Conservation (phyloP, 2,329 filamentous ascomycete genomes). For the Scytalidium sp. region DNA sequence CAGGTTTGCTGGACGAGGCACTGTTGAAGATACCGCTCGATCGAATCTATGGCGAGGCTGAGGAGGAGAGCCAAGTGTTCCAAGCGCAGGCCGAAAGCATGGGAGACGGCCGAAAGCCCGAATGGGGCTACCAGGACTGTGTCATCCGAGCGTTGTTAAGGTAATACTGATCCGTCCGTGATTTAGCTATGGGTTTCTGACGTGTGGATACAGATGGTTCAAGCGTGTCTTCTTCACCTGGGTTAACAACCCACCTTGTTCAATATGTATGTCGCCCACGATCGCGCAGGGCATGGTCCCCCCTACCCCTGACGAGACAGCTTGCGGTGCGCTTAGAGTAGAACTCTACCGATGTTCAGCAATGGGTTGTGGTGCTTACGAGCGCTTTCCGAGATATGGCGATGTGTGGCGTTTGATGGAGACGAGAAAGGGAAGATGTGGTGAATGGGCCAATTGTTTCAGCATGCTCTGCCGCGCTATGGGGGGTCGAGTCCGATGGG, state of each 20-base stretch:
- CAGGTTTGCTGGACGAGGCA: slow-evolving; percentile 88
- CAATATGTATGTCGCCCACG: slow-evolving; percentile 77
- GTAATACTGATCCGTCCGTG: slow-evolving; percentile 44
- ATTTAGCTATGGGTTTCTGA: slow-evolving; percentile 13
- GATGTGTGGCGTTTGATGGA: slow-evolving; percentile 92
- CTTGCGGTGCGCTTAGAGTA: slow-evolving; percentile 80
- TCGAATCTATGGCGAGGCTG: slow-evolving; percentile 87
- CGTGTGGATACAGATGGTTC: slow-evolving; percentile 72
- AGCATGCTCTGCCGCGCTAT: slow-evolving; percentile 96
- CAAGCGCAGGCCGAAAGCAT: slow-evolving; percentile 86
- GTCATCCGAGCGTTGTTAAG: slow-evolving; percentile 83
- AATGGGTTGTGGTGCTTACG: slow-evolving; percentile 69
- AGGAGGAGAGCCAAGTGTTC: slow-evolving; percentile 87
- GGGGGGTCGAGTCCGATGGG: slow-evolving; percentile 88
- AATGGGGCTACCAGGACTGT: slow-evolving; percentile 98
- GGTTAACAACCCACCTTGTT: slow-evolving; percentile 92
- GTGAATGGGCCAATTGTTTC: slow-evolving; percentile 99
- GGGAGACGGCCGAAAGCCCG: slow-evolving; percentile 72
- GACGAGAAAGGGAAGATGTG: slow-evolving; percentile 79
- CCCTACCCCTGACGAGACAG: slow-evolving; percentile 84
- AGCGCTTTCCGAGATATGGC: slow-evolving; percentile 90
- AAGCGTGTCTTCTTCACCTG: slow-evolving; percentile 92
- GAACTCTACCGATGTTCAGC: slow-evolving; percentile 88
- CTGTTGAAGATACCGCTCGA: slow-evolving; percentile 83
- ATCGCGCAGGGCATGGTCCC: slow-evolving; percentile 79